Evolutionary conservation across 176 grass and related monocot species (phyloP), one percentile per base, ranked within the genome.

Genomic region (Oropetium thomaeum): DNA sequence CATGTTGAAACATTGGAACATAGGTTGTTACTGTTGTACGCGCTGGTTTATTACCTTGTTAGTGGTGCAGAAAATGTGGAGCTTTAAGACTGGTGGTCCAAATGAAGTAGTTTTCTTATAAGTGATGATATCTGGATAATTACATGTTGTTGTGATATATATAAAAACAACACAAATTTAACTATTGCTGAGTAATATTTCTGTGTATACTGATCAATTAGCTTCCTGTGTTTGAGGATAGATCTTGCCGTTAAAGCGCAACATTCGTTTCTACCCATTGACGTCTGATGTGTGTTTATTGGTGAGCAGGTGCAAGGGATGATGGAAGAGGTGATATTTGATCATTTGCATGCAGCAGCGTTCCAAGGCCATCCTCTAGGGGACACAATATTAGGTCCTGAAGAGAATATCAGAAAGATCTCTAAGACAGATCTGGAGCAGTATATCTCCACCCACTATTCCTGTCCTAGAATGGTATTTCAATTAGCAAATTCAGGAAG

Each of bases 251-350:
- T 33, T 19, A 3, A 53, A 62, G 33, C 53, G 5, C 20, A 31
- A 75, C 44, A 29, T 48, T 51, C 73, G 47, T 53, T 62, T 19
- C 4, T 29, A 76, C 6, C n/a, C 38, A 37, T 81, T 34, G 79
- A 77, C 70, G 63, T 27, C 22, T 87, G 62, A 81, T 84, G 8
- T 75, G 38, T 41, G 15, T 73, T 89, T 77, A 82, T 85, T 43
- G 71, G 27, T 78, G 84, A 70, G 85, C 65, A 98, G 96, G 96
- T 94, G 59, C 89, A 95, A 86, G 89, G 90, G 74, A 90, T 94
- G 75, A 85, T 94, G 78, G 87, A 92, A 28, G 96, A 98, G 79
- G 96, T 98, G 71, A 92, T 98, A 87, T 98, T 98, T 87, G 96
- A 98, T 81, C 84, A 94, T 77, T 75, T 98, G 85, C 96, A 98